Percentiles rank a stretch among this genome's conserved stretches.
Evolutionary conservation across 306 rosid genomes (phyloP).

Genomic region (Vigna radiata): DNA sequence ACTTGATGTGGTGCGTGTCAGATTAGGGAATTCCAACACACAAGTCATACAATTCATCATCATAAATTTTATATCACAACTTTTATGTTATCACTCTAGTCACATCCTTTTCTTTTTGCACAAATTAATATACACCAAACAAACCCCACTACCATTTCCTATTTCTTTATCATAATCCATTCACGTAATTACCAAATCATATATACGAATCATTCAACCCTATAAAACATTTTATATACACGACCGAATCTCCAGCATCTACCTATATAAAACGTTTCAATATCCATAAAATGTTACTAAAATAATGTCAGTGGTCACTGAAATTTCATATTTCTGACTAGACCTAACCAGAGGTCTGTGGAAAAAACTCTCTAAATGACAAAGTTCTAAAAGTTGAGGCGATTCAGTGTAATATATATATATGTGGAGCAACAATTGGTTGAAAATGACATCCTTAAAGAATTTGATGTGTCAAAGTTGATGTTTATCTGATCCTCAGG

Average conservation of each 20-base stretch:
- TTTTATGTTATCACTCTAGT: background rate
- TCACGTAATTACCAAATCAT: slow-evolving; percentile 11
- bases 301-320: slow-evolving; percentile 1
- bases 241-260: slow-evolving; percentile 15
- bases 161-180: background rate
- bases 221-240: background rate
- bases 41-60: slow-evolving; percentile 32
- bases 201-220: slow-evolving; percentile 18
- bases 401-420: background rate
- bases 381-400: slow-evolving; percentile 7
- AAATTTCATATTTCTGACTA: slow-evolving; percentile 15
- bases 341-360: background rate
- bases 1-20: slow-evolving; percentile 36
- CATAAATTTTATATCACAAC: background rate
- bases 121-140: background rate
- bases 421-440: background rate
- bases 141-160: background rate
- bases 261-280: slow-evolving; percentile 1
- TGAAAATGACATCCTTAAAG: slow-evolving; percentile 16
- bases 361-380: slow-evolving; percentile 24
- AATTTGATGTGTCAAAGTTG: background rate
- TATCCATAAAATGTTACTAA: background rate
- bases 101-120: slow-evolving; percentile 27
- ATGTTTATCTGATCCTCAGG: background rate
- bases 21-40: slow-evolving; percentile 6